A percentile compares a stretch with the other conserved stretches of the same genome.
Conservation (phyloP, 495 filamentous ascomycete genomes). For the Letharia columbiana region DNA sequence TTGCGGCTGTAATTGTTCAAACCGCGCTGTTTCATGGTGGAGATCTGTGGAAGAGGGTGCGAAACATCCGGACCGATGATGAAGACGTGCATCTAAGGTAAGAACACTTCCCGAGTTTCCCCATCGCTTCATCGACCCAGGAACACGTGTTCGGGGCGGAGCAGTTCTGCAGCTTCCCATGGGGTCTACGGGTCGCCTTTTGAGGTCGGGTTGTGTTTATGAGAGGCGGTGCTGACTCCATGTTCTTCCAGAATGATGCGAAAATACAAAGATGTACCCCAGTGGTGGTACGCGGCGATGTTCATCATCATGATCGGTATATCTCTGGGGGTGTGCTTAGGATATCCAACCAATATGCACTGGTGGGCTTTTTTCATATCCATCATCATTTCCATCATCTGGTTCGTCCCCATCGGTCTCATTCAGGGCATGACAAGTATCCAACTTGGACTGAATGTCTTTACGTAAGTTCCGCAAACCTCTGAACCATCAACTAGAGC, state of each 20-base stretch:
- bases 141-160: neutral
- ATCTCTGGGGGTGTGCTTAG: conserved; percentile 43
- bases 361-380: conserved; percentile 49
- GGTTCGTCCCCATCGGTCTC: conserved; percentile 47
- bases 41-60: conserved; percentile 45
- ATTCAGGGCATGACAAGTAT: conserved; percentile 49
- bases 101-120: neutral
- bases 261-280: conserved; percentile 48
- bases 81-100: conserved; percentile 52
- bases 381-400: conserved; percentile 41
- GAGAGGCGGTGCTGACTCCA: neutral
- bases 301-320: conserved; percentile 44
- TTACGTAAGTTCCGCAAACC: conserved; percentile 30
- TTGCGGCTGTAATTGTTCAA: conserved; percentile 48
- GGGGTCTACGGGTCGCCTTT: neutral
- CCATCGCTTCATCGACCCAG: neutral
- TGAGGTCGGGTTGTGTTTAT: neutral
- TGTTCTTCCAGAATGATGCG: conserved; percentile 42
- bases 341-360: conserved; percentile 43
- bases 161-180: neutral
- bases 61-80: conserved; percentile 43
- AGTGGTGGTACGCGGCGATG: conserved; percentile 54
- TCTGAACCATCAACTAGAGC: neutral
- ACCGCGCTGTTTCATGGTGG: conserved; percentile 47
- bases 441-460: conserved; percentile 46